phyloP scores from a whole-genome alignment of 306 rosid genomes.

The Vigna hirtella region DNA sequence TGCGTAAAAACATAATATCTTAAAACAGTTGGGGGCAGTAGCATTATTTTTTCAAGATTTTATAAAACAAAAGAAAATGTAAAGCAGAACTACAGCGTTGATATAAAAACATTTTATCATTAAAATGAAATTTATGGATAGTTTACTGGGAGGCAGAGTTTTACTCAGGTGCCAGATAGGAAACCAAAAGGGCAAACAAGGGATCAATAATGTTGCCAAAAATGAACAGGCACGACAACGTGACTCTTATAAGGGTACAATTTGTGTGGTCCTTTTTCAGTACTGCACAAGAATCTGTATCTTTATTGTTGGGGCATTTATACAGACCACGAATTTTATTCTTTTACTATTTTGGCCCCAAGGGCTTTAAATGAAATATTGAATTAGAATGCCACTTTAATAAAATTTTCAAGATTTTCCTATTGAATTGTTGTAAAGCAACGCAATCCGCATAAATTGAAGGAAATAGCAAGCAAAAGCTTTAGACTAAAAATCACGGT shows the following conservation, averaged over 20 bases:
- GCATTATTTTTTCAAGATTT: background rate
- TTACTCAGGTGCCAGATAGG: background rate
- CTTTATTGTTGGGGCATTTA: background rate
- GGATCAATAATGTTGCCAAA: conserved; percentile 31
- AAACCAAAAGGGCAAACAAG: background rate
- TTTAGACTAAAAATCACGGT: conserved; percentile 14
- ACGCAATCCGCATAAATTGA: conserved; percentile 10
- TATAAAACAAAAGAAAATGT: background rate
- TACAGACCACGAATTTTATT: background rate
- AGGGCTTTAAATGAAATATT: conserved; percentile 1
- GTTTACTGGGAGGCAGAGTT: background rate
- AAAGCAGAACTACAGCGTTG: no score
- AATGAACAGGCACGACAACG: conserved; percentile 4
- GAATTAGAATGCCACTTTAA: conserved; percentile 23
- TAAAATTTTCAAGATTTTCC: conserved; percentile 29
- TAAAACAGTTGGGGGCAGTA: background rate
- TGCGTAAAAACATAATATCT: background rate
- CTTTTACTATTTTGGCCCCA: background rate
- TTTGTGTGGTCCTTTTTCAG: conserved; percentile 37
- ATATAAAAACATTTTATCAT: background rate
- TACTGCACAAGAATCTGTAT: conserved; percentile 31
- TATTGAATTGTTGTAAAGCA: conserved; percentile 23
- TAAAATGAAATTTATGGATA: background rate
- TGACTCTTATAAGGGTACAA: background rate
- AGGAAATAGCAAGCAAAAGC: conserved; percentile 27